Evolutionary conservation across 2,329 filamentous ascomycete genomes (phyloP).

Genomic region (Fusarium phyllophilum): DNA sequence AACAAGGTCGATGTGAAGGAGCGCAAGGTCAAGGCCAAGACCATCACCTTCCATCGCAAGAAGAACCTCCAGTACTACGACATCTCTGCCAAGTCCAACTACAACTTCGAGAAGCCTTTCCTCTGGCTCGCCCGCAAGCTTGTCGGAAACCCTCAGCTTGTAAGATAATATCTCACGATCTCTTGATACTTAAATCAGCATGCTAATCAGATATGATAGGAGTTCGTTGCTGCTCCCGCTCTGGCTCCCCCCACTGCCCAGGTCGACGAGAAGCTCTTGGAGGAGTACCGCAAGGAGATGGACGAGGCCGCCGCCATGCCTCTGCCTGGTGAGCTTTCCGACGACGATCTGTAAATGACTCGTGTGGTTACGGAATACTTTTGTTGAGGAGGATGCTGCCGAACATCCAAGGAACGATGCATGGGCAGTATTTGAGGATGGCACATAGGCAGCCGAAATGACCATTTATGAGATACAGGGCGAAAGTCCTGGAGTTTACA

Average conservation of each 20-base stretch:
- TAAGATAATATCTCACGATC: constrained; percentile 12
- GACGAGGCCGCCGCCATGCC: constrained; percentile 80
- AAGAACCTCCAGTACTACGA: constrained; percentile 99
- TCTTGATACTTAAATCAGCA: neutral
- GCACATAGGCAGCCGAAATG: constrained; percentile 49
- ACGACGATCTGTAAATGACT: constrained; percentile 69
- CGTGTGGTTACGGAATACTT: constrained; percentile 42
- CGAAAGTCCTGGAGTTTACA: constrained; percentile 48
- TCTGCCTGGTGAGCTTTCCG: constrained; percentile 94
- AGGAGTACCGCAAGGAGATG: constrained; percentile 91
- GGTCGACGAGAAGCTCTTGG: constrained; percentile 85
- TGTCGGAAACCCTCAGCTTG: constrained; percentile 79
- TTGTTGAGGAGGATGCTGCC: constrained; percentile 46
- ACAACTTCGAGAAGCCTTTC: constrained; percentile 99
- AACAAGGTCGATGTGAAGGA: constrained; percentile 99
- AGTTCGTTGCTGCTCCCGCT: constrained; percentile 95
- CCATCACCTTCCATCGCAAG: constrained; percentile 99
- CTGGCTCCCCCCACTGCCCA: constrained; percentile 92
- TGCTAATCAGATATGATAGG: constrained; percentile 63
- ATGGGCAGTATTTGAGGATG: constrained; percentile 44
- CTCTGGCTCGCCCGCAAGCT: constrained; percentile 99
- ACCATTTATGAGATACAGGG: constrained; percentile 53
- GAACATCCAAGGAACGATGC: constrained; percentile 35
- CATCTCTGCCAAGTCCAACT: constrained; percentile 99
- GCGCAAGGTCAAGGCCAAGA: constrained; percentile 99